Conservation (phyloP, 2,329 filamentous ascomycete species). For the Fusarium humuli region DNA sequence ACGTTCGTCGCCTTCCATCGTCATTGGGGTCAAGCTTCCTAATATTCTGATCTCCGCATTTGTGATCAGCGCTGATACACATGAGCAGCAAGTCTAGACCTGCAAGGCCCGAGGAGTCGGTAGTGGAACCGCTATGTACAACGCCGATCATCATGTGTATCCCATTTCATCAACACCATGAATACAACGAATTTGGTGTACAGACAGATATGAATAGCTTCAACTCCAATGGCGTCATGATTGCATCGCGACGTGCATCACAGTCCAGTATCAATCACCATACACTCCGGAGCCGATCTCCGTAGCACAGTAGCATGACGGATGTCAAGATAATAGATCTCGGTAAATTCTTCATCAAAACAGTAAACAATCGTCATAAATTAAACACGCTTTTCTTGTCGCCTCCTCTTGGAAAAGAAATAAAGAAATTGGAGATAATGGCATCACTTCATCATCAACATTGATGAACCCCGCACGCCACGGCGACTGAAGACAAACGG, state of each 20-base stretch:
- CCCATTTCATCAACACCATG: not conserved
- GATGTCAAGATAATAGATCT: too few relatives aligned
- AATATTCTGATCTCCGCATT: not conserved
- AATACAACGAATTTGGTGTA: fast-evolving
- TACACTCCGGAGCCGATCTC: not conserved
- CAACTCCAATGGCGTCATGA: not conserved
- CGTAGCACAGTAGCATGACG: too few relatives aligned
- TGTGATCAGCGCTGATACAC: not conserved
- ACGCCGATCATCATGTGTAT: not conserved
- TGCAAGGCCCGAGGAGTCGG: not conserved
- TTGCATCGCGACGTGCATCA: too few relatives aligned
- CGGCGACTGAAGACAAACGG: not conserved
- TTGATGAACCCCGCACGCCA: not conserved
- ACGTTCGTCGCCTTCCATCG: too few relatives aligned
- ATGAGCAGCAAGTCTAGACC: not conserved
- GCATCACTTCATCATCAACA: not conserved
- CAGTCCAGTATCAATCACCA: too few relatives aligned
- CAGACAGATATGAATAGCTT: not conserved
- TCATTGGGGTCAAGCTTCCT: too few relatives aligned
- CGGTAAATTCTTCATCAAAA: not conserved
- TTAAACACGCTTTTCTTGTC: not conserved
- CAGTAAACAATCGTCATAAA: not conserved
- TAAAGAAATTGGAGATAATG: not conserved
- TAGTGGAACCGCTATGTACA: not conserved
- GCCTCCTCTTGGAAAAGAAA: too few relatives aligned